Evolutionary conservation across 2,329 filamentous ascomycete species (phyloP).

Genomic region (Leptodontidium sp.): DNA sequence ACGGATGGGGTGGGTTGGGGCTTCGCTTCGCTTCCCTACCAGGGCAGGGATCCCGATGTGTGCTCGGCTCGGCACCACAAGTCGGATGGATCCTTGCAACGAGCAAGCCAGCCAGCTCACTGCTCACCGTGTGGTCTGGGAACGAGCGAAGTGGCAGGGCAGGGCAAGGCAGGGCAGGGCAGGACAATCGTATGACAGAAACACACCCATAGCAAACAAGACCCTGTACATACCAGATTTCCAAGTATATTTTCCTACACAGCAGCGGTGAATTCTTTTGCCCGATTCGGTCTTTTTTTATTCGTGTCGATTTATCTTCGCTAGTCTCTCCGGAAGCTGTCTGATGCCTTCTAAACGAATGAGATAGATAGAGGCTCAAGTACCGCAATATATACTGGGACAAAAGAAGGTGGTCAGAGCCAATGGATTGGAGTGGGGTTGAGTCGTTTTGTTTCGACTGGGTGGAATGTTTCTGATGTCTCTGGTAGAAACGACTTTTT

Average conservation of each 20-base stretch:
- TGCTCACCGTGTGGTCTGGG: slow-evolving; percentile 6
- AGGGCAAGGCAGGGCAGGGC: too few species aligned
- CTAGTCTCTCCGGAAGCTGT: neutral
- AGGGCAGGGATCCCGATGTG: too few species aligned
- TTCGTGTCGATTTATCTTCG: neutral
- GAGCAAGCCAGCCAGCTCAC: neutral
- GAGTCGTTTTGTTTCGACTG: too few species aligned
- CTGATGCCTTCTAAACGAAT: too few species aligned
- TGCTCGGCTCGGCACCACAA: neutral
- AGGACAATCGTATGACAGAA: slow-evolving; percentile 7
- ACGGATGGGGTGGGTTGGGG: neutral
- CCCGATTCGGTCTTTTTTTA: neutral
- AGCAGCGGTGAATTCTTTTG: neutral
- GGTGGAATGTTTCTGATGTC: neutral
- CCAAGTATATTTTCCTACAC: slow-evolving; percentile 5
- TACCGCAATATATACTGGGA: neutral
- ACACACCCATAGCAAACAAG: neutral
- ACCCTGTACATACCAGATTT: slow-evolving; percentile 5
- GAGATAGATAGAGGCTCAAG: neutral
- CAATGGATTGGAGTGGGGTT: neutral
- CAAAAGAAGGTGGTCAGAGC: slow-evolving; percentile 3
- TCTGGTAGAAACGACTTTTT: slow-evolving; percentile 3
- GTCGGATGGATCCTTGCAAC: neutral
- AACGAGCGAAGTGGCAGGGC: neutral
- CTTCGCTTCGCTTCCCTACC: too few species aligned